Base-by-base conservation (phyloP, 352 stramenopile genomes). In the Aphanomyces euteiches region DNA sequence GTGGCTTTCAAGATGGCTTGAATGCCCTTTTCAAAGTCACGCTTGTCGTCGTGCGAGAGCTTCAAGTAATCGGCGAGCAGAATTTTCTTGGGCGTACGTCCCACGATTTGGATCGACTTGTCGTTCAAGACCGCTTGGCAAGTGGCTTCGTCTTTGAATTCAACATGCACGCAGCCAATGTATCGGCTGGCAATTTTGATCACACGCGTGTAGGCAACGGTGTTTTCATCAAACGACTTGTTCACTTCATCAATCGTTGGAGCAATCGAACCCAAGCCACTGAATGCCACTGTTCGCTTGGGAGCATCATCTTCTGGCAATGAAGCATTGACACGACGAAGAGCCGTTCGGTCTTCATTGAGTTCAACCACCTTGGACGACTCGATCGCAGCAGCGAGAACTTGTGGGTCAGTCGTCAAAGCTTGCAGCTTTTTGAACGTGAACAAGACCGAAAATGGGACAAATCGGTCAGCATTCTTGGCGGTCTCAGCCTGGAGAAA, bases 371-470 rank as follows among this genome's bases (percentile, higher is more conserved):
- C 73, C 41, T 89, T 82, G 65, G 85, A 95, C 70, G 83, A 79
- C 28, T 81, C 75, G 34, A 96, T 61, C n/a, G 89, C 87, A 6
- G 75, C 73, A 59, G 85, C 75, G 61, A 96, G 73, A 67, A 92
- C 81, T 15, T 79, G 69, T n/a, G 75, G 60, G 66, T 96, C 85
- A 47, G 81, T 85, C 37, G 85, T 95, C 41, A 97, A 74, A 66
- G 85, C 84, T 56, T 89, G 88, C 53, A 97, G 80, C 74, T 96
- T 94, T 78, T 97, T 96, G 81, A 97, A 97, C 50, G 83, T 96
- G 67, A 96, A 90, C 63, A 97, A 80, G 56, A 95, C 84, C 10
- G 72, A 80, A 76, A 96, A 90, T 4, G 86, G 86, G 59, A 96
- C 78, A 67, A 92, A 96, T 65, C 88, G 88, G 47, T 87, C 87